These are phyloP conservation scores for Colletotrichum echinochloae DNA, from an alignment of 2,329 filamentous ascomycete species.

Conservation along the genomic window DNA sequence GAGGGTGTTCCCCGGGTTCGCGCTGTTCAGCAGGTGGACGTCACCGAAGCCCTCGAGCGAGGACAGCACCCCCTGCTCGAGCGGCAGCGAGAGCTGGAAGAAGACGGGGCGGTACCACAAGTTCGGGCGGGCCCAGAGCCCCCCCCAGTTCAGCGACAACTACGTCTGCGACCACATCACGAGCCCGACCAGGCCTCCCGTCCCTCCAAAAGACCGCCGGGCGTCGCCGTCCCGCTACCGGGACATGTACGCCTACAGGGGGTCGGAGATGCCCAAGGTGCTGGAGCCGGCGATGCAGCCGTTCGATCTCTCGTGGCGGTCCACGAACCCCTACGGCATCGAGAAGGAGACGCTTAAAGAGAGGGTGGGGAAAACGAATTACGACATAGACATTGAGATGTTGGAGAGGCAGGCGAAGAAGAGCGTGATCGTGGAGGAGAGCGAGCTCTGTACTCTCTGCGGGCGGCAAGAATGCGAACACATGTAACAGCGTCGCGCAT, in stretches of 20 bases:
- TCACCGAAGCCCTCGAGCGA: constrained; percentile 12
- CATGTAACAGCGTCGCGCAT: not conserved
- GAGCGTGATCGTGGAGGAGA: constrained; percentile 9
- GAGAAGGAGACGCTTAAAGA: not conserved
- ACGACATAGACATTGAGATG: constrained; percentile 31
- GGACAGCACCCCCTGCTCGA: constrained; percentile 12
- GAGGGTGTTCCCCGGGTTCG: constrained; percentile 19
- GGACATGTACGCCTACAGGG: constrained; percentile 19
- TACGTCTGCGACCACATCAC: constrained; percentile 27
- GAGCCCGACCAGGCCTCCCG: not conserved
- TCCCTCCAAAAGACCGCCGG: not conserved
- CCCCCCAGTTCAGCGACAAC: constrained; percentile 34
- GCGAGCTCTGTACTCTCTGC: constrained; percentile 17
- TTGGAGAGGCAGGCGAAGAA: constrained; percentile 25
- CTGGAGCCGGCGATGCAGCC: constrained; percentile 16
- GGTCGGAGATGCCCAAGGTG: constrained; percentile 1
- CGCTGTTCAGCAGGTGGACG: constrained; percentile 13
- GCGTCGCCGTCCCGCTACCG: not conserved
- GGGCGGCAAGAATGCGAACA: constrained; percentile 11
- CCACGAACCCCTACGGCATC: constrained; percentile 28
- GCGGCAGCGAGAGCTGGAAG: constrained; percentile 9
- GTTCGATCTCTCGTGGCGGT: constrained; percentile 33
- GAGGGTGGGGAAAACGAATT: constrained; percentile 29
- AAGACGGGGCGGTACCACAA: constrained; percentile 19
- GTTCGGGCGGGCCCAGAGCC: constrained; percentile 18